Evolutionary conservation across 129 eudicot species (phyloP).

Genomic region (Helianthus annuus): DNA sequence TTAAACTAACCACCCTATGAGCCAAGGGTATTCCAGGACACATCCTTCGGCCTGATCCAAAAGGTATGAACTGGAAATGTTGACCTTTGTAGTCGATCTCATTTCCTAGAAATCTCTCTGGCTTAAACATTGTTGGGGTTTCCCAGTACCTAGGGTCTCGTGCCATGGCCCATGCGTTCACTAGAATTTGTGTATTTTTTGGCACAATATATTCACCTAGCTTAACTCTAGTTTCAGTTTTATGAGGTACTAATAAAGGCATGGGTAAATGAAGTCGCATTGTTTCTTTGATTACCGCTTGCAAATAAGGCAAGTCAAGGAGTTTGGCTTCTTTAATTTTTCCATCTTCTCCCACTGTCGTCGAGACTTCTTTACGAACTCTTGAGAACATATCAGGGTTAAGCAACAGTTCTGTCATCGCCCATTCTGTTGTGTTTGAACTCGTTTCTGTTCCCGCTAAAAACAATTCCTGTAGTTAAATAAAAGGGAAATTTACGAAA

Average conservation of each 20-base stretch:
- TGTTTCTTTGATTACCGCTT: neutral
- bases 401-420: neutral
- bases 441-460: conserved; percentile 2
- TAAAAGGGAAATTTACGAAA: too few species aligned
- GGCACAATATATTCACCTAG: conserved; percentile 1
- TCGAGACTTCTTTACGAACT: neutral
- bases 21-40: conserved; percentile 7
- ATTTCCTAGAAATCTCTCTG: neutral
- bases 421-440: conserved; percentile 1
- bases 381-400: neutral
- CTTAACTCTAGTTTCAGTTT: neutral
- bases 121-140: neutral
- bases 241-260: conserved; percentile 1
- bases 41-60: conserved; percentile 7
- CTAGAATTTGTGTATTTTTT: neutral
- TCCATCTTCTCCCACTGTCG: neutral
- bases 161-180: conserved; percentile 4
- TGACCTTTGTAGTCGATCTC: neutral
- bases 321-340: neutral
- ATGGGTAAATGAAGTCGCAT: neutral
- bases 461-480: conserved; percentile 3
- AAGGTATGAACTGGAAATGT: conserved; percentile 1
- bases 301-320: conserved; percentile 2
- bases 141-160: neutral
- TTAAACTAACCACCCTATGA: conserved; percentile 1